Base-by-base conservation (phyloP, 495 filamentous ascomycete species). In the Cladorrhinum samala region DNA sequence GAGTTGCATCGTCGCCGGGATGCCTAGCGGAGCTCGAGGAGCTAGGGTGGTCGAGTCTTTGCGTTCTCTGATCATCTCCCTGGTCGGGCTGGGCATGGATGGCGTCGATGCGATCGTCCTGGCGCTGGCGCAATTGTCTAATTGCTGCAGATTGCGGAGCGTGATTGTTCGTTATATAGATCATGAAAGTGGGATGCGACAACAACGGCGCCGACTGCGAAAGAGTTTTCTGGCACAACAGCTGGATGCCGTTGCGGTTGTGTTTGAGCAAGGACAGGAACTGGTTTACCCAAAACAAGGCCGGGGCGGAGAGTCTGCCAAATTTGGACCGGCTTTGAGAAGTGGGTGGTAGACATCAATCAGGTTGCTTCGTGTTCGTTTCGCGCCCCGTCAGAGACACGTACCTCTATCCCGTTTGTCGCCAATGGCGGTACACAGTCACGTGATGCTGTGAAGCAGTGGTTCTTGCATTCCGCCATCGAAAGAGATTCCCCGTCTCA, bases 81-180 rank as follows among this genome's bases (percentile, higher is more conserved):
- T 62, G 24, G 68, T 67, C 50, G 72, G 68, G 60, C 70, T 69
- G 49, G 71, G 63, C 71, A 73, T 73, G 49, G 50, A 17, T 25
- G 20, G n/a, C n/a, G n/a, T n/a, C n/a, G n/a, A n/a, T n/a, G n/a
- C n/a, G n/a, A n/a, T n/a, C n/a, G 9, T 3, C 4, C n/a, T 14
- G 27, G 11, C 27, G 39, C 5, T 17, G 5, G 39, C 39, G 4
- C 39, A 18, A 5, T 41, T 8, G 5, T 46, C 49, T 39, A 42
- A 49, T 38, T 53, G 56, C 46, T 64, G 48, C 49, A 62, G 46
- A 27, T 59, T 53, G 30, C 56, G 62, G 7, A 57, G 49, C 8
- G 56, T 63, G 57, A 63, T 63, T 46, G 4, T 42, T 27, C 21
- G 43, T 37, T 14, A 25, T 7, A 25, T n/a, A 9, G 13, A 9